Evolutionary conservation across 306 rosid species (phyloP).

Genomic region (Medicago ruthenica): DNA sequence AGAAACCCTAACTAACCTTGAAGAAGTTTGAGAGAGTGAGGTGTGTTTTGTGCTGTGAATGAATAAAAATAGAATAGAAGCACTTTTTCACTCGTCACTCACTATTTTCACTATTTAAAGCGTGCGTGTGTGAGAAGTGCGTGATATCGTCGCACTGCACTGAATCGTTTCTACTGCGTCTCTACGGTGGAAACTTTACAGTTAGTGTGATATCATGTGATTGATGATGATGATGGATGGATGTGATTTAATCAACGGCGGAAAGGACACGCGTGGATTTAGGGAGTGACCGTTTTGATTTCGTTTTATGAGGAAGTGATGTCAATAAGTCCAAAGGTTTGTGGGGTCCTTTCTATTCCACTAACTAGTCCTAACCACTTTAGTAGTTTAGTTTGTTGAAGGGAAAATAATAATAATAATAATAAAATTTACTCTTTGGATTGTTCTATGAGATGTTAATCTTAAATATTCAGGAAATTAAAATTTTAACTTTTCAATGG

Average conservation of each 20-base stretch:
- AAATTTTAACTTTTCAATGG: too few species aligned
- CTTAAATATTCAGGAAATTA: too few species aligned
- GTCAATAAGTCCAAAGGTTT: not conserved
- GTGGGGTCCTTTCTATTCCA: not conserved
- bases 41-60: not conserved
- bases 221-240: not conserved
- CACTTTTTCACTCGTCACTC: not conserved
- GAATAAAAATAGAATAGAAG: not conserved
- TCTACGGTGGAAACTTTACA: not conserved
- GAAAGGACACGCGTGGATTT: not conserved
- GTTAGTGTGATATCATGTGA: not conserved
- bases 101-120: not conserved
- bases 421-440: too few species aligned
- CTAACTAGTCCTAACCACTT: too few species aligned
- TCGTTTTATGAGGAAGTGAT: not conserved
- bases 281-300: conserved; percentile 2
- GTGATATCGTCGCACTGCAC: too few species aligned
- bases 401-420: too few species aligned
- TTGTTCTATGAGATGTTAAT: too few species aligned
- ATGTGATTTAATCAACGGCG: conserved; percentile 4
- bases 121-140: not conserved
- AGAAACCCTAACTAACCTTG: not conserved
- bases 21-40: not conserved
- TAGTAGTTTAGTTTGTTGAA: too few species aligned
- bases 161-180: too few species aligned